phyloP scores from a whole-genome alignment of 306 rosid genomes.

The Cajanus cajan region DNA sequence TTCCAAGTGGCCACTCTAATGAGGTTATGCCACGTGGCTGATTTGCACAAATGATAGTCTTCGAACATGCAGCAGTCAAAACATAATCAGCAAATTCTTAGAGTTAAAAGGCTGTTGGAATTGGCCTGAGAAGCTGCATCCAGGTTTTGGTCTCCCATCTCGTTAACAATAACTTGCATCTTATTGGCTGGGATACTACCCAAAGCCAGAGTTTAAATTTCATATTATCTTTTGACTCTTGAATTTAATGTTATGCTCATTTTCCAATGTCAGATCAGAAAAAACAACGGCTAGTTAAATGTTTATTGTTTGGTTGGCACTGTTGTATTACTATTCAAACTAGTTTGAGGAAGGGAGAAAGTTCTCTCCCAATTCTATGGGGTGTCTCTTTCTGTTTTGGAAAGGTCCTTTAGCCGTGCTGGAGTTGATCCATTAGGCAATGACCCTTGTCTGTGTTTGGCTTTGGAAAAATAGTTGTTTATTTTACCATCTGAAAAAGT shows the following conservation, averaged over 20 bases:
- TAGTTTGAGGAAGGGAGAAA: neutral
- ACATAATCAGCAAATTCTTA: neutral
- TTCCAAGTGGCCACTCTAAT: conserved; percentile 27
- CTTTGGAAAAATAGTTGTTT: neutral
- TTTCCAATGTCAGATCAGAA: conserved; percentile 42
- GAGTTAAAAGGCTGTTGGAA: conserved; percentile 22
- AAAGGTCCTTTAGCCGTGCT: neutral
- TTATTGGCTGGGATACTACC: conserved; percentile 27
- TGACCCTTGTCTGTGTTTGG: neutral
- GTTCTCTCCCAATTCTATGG: neutral
- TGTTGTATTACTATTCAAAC: neutral
- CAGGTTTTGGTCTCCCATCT: conserved; percentile 36
- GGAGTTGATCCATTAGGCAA: neutral
- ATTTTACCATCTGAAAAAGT: neutral
- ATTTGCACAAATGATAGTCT: conserved; percentile 11
- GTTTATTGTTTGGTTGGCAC: neutral
- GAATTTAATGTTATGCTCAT: conserved; percentile 22
- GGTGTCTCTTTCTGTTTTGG: neutral
- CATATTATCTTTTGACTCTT: neutral
- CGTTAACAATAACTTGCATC: conserved; percentile 34
- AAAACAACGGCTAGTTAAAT: neutral
- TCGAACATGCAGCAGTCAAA: conserved; percentile 40
- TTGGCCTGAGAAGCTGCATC: conserved; percentile 21
- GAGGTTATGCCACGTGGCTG: conserved; percentile 47
- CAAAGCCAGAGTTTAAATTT: neutral